Percentiles rank a stretch among this genome's conserved stretches.
Evolutionary conservation across 805 yeast species (phyloP).

Genomic region (Candida maesae): DNA sequence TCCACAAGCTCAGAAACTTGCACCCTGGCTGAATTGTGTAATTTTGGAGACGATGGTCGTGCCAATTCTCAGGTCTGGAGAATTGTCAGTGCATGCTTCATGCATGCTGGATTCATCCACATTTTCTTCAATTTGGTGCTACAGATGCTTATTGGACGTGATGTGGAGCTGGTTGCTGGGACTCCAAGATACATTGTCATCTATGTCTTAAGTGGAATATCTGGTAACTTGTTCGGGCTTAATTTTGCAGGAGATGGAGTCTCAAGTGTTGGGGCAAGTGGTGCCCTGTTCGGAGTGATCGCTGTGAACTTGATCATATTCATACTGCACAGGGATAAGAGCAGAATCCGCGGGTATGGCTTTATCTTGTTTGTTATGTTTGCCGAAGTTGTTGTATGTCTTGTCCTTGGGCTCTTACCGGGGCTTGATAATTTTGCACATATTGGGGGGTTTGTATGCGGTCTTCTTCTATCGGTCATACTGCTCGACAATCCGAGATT

Average conservation of each 20-base stretch:
- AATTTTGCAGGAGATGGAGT: slow-evolving; percentile 66
- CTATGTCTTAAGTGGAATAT: slow-evolving; percentile 58
- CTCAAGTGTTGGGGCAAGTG: slow-evolving; percentile 68
- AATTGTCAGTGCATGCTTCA: slow-evolving; percentile 61
- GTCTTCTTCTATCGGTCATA: slow-evolving; percentile 46
- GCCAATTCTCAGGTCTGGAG: slow-evolving; percentile 68
- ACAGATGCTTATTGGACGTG: slow-evolving; percentile 58
- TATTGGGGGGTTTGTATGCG: slow-evolving; percentile 70
- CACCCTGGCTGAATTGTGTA: slow-evolving; percentile 54
- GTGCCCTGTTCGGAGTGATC: slow-evolving; percentile 66
- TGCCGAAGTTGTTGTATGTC: slow-evolving; percentile 53
- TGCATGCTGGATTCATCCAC: slow-evolving; percentile 73
- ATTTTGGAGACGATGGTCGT: slow-evolving; percentile 39
- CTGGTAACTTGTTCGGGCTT: slow-evolving; percentile 66
- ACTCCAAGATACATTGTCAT: slow-evolving; percentile 47
- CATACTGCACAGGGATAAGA: slow-evolving; percentile 48
- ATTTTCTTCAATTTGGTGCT: slow-evolving; percentile 58
- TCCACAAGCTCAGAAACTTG: slow-evolving; percentile 52
- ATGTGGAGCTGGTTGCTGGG: slow-evolving; percentile 57
- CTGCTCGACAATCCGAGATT: slow-evolving; percentile 56
- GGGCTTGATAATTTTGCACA: slow-evolving; percentile 75
- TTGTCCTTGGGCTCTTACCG: slow-evolving; percentile 64
- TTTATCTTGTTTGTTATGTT: slow-evolving; percentile 44
- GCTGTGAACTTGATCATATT: slow-evolving; percentile 55
- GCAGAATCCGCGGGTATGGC: slow-evolving; percentile 43